These are phyloP conservation scores for Fraxinus excelsior DNA, from an alignment of 257 asterid species.

Conservation along the genomic window DNA sequence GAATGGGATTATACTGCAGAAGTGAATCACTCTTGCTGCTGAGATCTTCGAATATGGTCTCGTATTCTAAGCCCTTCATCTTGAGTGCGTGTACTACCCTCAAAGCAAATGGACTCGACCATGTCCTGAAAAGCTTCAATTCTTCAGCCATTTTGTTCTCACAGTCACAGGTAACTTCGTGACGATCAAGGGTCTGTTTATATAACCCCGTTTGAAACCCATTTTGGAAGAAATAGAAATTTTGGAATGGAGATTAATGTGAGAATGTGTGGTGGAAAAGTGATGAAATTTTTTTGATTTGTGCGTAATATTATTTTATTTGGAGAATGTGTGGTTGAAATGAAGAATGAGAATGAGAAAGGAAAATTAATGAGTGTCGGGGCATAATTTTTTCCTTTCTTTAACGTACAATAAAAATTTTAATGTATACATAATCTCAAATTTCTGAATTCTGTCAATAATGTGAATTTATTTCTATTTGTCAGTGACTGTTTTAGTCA, in stretches of 20 bases:
- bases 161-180: not conserved
- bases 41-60: slow-evolving; percentile 52
- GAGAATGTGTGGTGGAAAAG: too few relatives aligned
- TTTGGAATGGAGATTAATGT: too few relatives aligned
- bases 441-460: too few relatives aligned
- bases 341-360: too few relatives aligned
- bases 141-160: slow-evolving; percentile 54
- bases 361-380: too few relatives aligned
- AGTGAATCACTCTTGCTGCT: slow-evolving; percentile 53
- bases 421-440: too few relatives aligned
- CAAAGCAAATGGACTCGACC: slow-evolving; percentile 64
- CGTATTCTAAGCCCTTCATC: slow-evolving; percentile 60
- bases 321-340: too few relatives aligned
- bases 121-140: slow-evolving; percentile 61
- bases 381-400: too few relatives aligned
- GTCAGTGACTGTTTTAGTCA: not conserved
- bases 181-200: not conserved
- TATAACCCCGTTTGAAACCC: too few relatives aligned
- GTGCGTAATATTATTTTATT: too few relatives aligned
- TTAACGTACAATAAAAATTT: not conserved
- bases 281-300: too few relatives aligned
- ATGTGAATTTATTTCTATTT: not conserved
- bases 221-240: too few relatives aligned
- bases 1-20: slow-evolving; percentile 56
- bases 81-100: slow-evolving; percentile 60